Evolutionary conservation across 441 rosid species (phyloP).

Genomic region (Brassica balearica): DNA sequence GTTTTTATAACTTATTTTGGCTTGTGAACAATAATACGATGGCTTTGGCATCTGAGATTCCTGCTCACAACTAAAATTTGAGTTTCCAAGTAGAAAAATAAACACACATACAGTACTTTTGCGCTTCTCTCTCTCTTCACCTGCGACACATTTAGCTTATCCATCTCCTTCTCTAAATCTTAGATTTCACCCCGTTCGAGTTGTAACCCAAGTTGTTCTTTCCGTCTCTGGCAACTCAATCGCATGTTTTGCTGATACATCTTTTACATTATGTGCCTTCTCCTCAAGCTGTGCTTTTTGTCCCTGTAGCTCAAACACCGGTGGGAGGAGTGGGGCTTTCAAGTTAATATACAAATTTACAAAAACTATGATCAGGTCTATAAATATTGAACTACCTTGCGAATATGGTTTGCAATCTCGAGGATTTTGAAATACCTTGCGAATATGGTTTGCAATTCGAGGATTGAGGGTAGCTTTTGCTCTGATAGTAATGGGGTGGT

Average conservation of each 20-base stretch:
- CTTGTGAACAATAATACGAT: too few relatives aligned
- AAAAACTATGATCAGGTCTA: background rate
- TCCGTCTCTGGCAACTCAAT: background rate
- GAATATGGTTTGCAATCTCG: too few relatives aligned
- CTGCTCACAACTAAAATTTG: too few relatives aligned
- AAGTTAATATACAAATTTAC: background rate
- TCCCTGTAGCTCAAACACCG: background rate
- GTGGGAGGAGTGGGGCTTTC: background rate
- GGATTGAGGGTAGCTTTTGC: constrained; percentile 72
- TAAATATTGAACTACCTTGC: constrained; percentile 41
- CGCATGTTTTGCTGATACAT: constrained; percentile 37
- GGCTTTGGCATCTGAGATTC: too few relatives aligned
- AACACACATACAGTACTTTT: too few relatives aligned
- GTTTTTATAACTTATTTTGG: too few relatives aligned
- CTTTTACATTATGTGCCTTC: background rate
- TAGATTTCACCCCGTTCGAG: background rate
- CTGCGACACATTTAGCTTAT: background rate
- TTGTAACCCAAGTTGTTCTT: background rate
- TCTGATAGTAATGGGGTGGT: constrained; percentile 71
- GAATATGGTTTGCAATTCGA: constrained; percentile 44
- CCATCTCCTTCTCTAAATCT: constrained; percentile 35
- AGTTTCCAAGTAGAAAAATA: too few relatives aligned
- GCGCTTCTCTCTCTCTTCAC: too few relatives aligned
- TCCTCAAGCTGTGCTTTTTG: too few relatives aligned
- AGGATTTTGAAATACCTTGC: too few relatives aligned